These are phyloP conservation scores for Rubia balearica DNA, from an alignment of 305 asterid genomes.

Conservation along the genomic window DNA sequence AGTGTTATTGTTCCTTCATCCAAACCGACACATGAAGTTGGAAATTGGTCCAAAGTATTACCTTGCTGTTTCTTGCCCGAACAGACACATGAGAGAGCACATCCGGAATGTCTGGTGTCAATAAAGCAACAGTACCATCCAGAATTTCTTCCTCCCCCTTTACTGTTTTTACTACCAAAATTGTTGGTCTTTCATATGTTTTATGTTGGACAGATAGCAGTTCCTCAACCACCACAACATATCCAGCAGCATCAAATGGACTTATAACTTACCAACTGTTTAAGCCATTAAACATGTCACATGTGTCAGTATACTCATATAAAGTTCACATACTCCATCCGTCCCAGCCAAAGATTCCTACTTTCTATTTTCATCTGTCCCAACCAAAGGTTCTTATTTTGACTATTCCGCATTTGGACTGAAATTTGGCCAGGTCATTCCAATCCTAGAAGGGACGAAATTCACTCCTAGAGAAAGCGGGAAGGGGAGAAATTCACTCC, in stretches of 20 bases:
- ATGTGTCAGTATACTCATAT: slow-evolving; percentile 4
- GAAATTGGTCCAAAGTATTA: slow-evolving; percentile 24
- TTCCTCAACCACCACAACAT: slow-evolving; percentile 86
- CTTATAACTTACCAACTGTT: slow-evolving; percentile 99
- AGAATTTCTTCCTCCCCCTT: slow-evolving; percentile 99
- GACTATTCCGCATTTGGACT: no score
- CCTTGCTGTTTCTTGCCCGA: slow-evolving; percentile 98
- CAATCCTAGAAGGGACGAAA: no score
- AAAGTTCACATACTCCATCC: not conserved
- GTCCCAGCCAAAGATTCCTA: no score
- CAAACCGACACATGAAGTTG: slow-evolving; percentile 14
- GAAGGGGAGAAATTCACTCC: not conserved
- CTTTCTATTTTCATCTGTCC: no score
- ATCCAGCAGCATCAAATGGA: slow-evolving; percentile 93
- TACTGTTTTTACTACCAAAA: slow-evolving; percentile 88
- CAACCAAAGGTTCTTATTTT: no score
- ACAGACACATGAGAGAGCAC: slow-evolving; percentile 99
- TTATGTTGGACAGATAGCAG: slow-evolving; percentile 85
- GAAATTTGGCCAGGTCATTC: no score
- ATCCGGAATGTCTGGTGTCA: slow-evolving; percentile 99
- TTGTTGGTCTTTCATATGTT: slow-evolving; percentile 71
- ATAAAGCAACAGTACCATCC: slow-evolving; percentile 88
- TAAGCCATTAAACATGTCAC: slow-evolving; percentile 10
- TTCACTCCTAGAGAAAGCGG: not conserved
- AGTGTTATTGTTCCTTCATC: slow-evolving; percentile 7